Percentiles rank a stretch among this genome's conserved stretches.
phyloP scores from a whole-genome alignment of 1,284 basidiomycete species.

The Agroathelia rolfsii region DNA sequence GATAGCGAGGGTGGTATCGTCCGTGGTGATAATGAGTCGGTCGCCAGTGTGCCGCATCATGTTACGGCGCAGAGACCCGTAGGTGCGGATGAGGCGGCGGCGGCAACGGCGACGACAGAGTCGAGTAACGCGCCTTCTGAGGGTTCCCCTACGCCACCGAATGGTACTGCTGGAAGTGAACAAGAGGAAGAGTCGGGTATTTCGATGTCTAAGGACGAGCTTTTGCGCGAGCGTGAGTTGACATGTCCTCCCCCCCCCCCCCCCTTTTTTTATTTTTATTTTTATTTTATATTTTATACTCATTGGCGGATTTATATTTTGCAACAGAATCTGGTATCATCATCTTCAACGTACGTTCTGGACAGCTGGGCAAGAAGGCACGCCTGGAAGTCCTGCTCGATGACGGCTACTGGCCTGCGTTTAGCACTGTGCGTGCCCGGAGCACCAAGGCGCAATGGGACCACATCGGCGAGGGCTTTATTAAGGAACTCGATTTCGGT shows the following conservation, averaged over 20 bases:
- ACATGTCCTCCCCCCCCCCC: slow-evolving; percentile 2
- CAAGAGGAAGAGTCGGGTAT: slow-evolving; percentile 18
- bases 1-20: too few species aligned
- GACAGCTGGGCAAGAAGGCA: slow-evolving; percentile 70
- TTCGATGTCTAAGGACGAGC: slow-evolving; percentile 48
- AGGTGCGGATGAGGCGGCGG: slow-evolving; percentile 8
- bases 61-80: slow-evolving; percentile 4
- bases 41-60: slow-evolving; percentile 27
- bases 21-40: slow-evolving; percentile 30
- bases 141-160: slow-evolving; percentile 10
- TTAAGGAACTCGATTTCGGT: slow-evolving; percentile 93
- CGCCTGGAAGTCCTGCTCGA: slow-evolving; percentile 89
- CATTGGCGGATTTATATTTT: too few species aligned
- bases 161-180: slow-evolving; percentile 6
- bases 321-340: slow-evolving; percentile 82
- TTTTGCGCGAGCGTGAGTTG: slow-evolving; percentile 60
- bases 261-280: slow-evolving; percentile 2
- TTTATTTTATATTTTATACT: slow-evolving; percentile 4
- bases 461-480: slow-evolving; percentile 89
- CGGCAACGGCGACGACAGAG: slow-evolving; percentile 11
- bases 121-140: slow-evolving; percentile 12
- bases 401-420: slow-evolving; percentile 90
- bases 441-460: slow-evolving; percentile 78
- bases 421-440: slow-evolving; percentile 72
- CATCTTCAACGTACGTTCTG: slow-evolving; percentile 82